Base-by-base conservation (phyloP, 495 filamentous ascomycete species). In the Rusavskia elegans region DNA sequence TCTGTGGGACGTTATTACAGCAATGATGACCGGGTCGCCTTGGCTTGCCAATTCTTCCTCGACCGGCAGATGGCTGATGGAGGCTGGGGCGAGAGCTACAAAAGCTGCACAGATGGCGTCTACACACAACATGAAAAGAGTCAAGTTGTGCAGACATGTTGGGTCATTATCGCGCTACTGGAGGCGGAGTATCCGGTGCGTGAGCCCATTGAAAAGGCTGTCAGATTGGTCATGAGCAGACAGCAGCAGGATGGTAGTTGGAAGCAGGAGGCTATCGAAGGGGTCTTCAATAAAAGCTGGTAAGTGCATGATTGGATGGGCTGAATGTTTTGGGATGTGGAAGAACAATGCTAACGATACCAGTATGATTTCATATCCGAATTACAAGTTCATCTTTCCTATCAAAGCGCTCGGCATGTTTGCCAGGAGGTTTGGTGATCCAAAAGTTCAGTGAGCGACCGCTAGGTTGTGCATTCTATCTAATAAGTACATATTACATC, bases 241-340 rank as follows among this genome's bases (percentile, higher is more conserved):
- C 92, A 98, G 63, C 81, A 85, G 63, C 63, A 68, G 4, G 94
- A 93, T 63, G 92, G 92, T 14, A 88, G 95, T 69, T 98, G 92
- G 92, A 65, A 83, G 55, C 90, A 96, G 61, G 92, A 98, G 68
- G 81, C 80, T 0, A 96, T 98, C 59, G 92, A 98, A 62, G 92
- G 92, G 7, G 92, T 98, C 13, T 98, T 98, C 71, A 98, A 98
- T 68, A 95, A 96, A 71, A 94, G 81, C 61, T 96, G 92, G 80
- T 83, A 60, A 67, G 78, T 78, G 11, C 9, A 23, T 10, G 37
- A 30, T 8, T 23, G 16, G 4, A 23, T 42, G n/a, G n/a, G n/a
- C n/a, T n/a, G n/a, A 5, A 8, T 19, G 9, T 19, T 19, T 9
- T 14, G n/a, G n/a, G 21, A 19, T 17, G 14, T 32, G 27, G 23